Percentiles rank a stretch among this genome's conserved stretches.
Evolutionary conservation across 169 alveolate genomes (phyloP).

Genomic region (Cryptosporidium baileyi): DNA sequence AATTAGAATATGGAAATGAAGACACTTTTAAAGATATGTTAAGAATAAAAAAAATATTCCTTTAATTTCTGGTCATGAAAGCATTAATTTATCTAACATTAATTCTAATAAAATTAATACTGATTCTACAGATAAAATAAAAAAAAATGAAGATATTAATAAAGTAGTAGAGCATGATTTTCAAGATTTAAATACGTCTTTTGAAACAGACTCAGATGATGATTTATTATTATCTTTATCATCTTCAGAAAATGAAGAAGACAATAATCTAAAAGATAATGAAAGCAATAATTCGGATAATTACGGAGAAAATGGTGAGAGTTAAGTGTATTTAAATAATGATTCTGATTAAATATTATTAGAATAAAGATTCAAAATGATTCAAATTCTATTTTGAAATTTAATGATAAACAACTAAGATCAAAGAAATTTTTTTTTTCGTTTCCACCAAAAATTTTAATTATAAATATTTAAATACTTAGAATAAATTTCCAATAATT

Average conservation of each 20-base stretch:
- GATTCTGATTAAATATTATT: too few species aligned
- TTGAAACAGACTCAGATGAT: slow-evolving; percentile 10
- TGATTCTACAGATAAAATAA: neutral
- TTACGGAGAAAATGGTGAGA: neutral
- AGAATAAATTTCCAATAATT: too few species aligned
- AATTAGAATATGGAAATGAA: slow-evolving; percentile 50
- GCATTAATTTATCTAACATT: neutral
- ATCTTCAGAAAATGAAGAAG: neutral
- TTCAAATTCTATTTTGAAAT: too few species aligned
- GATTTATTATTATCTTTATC: slow-evolving; percentile 6
- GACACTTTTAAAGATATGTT: slow-evolving; percentile 53
- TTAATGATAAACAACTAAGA: too few species aligned
- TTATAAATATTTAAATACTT: too few species aligned
- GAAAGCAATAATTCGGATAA: neutral
- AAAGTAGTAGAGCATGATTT: neutral
- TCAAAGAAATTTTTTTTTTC: too few species aligned
- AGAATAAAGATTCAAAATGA: too few species aligned
- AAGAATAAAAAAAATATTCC: slow-evolving; percentile 23
- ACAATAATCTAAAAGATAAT: neutral
- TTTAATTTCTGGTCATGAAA: slow-evolving; percentile 12
- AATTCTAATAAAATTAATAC: neutral
- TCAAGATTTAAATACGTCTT: neutral
- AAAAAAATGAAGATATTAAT: neutral
- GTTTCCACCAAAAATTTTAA: too few species aligned
- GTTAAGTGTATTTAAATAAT: too few species aligned